These are phyloP conservation scores for Trichoderma virens DNA, from an alignment of 495 filamentous ascomycete species.

Conservation along the genomic window DNA sequence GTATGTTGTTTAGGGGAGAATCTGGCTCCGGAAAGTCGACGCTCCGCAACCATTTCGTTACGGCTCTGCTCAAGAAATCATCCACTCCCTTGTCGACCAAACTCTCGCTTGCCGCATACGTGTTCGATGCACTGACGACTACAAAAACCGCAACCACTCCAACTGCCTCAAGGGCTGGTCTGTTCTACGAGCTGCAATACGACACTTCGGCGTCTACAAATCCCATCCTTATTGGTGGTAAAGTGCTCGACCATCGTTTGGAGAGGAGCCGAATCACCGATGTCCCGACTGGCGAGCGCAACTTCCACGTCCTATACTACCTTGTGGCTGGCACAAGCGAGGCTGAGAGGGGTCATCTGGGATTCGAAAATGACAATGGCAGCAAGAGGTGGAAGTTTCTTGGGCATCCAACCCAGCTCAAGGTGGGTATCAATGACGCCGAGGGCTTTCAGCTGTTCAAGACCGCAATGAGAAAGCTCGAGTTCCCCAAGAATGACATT, in stretches of 20 bases:
- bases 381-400: slow-evolving; percentile 76
- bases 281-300: slow-evolving; percentile 90
- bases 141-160: slow-evolving; percentile 96
- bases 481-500: slow-evolving; percentile 88
- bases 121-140: slow-evolving; percentile 92
- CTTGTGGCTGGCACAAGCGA: slow-evolving; percentile 84
- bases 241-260: slow-evolving; percentile 85
- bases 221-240: slow-evolving; percentile 83
- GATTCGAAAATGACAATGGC: slow-evolving; percentile 60
- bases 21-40: slow-evolving; percentile 95
- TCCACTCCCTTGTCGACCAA: slow-evolving; percentile 89
- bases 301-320: slow-evolving; percentile 95
- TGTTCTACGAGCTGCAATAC: slow-evolving; percentile 94
- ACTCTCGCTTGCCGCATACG: slow-evolving; percentile 83
- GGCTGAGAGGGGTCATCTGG: slow-evolving; percentile 83
- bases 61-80: slow-evolving; percentile 75
- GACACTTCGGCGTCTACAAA: slow-evolving; percentile 75
- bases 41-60: slow-evolving; percentile 77
- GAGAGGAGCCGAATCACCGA: slow-evolving; percentile 84
- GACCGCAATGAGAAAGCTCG: slow-evolving; percentile 84
- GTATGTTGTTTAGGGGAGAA: slow-evolving; percentile 58
- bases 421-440: slow-evolving; percentile 90
- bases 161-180: slow-evolving; percentile 87
- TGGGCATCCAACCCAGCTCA: slow-evolving; percentile 91
- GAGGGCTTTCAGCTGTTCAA: slow-evolving; percentile 98